phyloP scores from a whole-genome alignment of 495 filamentous ascomycete genomes.

The Penicillium verhagenii region DNA sequence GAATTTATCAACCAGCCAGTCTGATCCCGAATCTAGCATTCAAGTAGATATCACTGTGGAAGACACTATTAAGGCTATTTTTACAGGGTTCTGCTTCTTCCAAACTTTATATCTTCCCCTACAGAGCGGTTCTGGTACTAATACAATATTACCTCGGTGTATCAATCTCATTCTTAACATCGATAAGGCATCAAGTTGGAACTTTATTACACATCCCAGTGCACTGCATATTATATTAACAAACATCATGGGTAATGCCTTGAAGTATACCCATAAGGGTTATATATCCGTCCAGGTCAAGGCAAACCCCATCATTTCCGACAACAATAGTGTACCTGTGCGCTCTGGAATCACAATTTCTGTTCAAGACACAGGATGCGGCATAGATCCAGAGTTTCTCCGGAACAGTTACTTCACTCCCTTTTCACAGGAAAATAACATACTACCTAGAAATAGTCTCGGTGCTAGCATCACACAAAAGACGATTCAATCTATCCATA shows the following conservation, averaged over 20 bases:
- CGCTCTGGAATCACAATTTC: neutral
- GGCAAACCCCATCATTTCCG: conserved; percentile 4
- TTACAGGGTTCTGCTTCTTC: conserved; percentile 46
- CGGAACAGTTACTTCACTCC: conserved; percentile 63
- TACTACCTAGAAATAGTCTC: conserved; percentile 65
- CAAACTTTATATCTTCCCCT: neutral
- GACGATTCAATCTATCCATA: conserved; percentile 22
- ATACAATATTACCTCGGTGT: too few species aligned
- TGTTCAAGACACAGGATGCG: conserved; percentile 57
- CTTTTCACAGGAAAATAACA: conserved; percentile 65
- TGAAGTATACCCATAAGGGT: conserved; percentile 43
- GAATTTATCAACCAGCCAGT: neutral
- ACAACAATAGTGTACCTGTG: conserved; percentile 35
- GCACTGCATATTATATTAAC: conserved; percentile 53
- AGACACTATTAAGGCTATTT: conserved; percentile 59
- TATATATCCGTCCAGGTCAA: conserved; percentile 32
- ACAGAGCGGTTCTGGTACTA: conserved; percentile 1
- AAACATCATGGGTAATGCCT: conserved; percentile 46
- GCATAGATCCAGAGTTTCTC: conserved; percentile 56
- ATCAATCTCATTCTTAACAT: conserved; percentile 58
- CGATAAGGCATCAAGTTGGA: conserved; percentile 45
- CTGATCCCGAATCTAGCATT: conserved; percentile 7
- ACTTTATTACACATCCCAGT: conserved; percentile 58
- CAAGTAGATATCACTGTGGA: conserved; percentile 52
- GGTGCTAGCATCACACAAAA: conserved; percentile 51